phyloP scores from a whole-genome alignment of 78 protist genomes.

The Polysphondylium violaceum region DNA sequence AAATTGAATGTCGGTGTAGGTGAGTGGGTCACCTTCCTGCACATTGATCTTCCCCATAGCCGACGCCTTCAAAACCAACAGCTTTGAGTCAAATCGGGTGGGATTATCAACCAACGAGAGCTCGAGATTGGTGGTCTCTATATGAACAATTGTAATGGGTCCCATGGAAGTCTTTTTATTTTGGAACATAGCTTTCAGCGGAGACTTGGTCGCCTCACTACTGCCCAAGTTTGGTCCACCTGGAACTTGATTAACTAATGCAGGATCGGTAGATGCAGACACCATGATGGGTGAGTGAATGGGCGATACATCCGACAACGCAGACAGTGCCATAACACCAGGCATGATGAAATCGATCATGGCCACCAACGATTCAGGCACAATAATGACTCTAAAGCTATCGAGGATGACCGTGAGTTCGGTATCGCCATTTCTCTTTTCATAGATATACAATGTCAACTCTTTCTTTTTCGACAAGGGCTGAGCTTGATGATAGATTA shows the following conservation, averaged over 20 bases:
- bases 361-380: conserved; percentile 62
- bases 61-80: conserved; percentile 7
- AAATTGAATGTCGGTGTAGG: conserved; percentile 38
- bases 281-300: conserved; percentile 23
- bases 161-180: conserved; percentile 6
- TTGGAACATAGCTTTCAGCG: conserved; percentile 29
- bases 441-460: conserved; percentile 19
- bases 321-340: conserved; percentile 49
- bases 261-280: background rate
- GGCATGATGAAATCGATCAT: conserved; percentile 75
- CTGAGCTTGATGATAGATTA: conserved; percentile 18
- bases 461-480: conserved; percentile 13
- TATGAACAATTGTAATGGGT: conserved; percentile 19
- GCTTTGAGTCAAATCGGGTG: background rate
- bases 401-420: conserved; percentile 44
- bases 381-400: conserved; percentile 24
- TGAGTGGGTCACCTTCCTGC: background rate
- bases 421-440: conserved; percentile 44
- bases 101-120: conserved; percentile 57
- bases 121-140: conserved; percentile 36
- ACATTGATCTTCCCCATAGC: conserved; percentile 21
- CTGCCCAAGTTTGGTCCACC: too few species aligned
- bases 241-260: background rate
- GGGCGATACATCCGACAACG: conserved; percentile 63
- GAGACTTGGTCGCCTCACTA: background rate